Conservation (phyloP, 2,329 filamentous ascomycete genomes). For the Huntiella decipiens region DNA sequence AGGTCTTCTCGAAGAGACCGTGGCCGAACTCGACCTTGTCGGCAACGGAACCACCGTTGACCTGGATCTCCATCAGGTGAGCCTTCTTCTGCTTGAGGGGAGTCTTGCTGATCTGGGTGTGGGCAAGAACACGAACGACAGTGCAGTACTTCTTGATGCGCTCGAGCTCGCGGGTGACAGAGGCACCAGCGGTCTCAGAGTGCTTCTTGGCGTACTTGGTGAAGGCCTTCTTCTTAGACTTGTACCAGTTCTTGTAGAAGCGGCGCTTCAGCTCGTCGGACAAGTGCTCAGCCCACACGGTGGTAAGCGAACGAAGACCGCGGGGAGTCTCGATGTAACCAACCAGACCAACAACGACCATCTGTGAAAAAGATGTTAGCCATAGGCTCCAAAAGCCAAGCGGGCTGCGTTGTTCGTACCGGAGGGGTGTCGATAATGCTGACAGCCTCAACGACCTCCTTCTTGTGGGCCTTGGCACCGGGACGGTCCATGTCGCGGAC, state of each 20-base stretch:
- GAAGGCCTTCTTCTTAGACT: slow-evolving; percentile 99
- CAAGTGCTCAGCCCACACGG: slow-evolving; percentile 98
- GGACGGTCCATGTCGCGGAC: slow-evolving; percentile 98
- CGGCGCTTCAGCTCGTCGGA: slow-evolving; percentile 97
- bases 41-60: slow-evolving; percentile 90
- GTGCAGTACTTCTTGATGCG: slow-evolving; percentile 99
- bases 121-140: slow-evolving; percentile 94
- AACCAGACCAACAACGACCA: slow-evolving; percentile 99
- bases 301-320: slow-evolving; percentile 96
- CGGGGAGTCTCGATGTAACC: slow-evolving; percentile 99
- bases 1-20: slow-evolving; percentile 97
- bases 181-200: slow-evolving; percentile 77
- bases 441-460: slow-evolving; percentile 83
- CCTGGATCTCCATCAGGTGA: slow-evolving; percentile 98
- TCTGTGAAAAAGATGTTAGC: slow-evolving; percentile 55
- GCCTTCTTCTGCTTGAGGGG: slow-evolving; percentile 99
- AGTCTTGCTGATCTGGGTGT: slow-evolving; percentile 98
- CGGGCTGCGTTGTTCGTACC: slow-evolving; percentile 76
- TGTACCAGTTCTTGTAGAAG: slow-evolving; percentile 99
- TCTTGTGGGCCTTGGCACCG: slow-evolving; percentile 97
- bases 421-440: slow-evolving; percentile 83
- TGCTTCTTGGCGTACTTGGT: slow-evolving; percentile 99
- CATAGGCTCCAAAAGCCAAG: slow-evolving; percentile 53
- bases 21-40: slow-evolving; percentile 96
- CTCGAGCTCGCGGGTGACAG: slow-evolving; percentile 93